Base-by-base conservation (phyloP, 768 basidiomycete genomes). In the Leccinum fibrillosum region DNA sequence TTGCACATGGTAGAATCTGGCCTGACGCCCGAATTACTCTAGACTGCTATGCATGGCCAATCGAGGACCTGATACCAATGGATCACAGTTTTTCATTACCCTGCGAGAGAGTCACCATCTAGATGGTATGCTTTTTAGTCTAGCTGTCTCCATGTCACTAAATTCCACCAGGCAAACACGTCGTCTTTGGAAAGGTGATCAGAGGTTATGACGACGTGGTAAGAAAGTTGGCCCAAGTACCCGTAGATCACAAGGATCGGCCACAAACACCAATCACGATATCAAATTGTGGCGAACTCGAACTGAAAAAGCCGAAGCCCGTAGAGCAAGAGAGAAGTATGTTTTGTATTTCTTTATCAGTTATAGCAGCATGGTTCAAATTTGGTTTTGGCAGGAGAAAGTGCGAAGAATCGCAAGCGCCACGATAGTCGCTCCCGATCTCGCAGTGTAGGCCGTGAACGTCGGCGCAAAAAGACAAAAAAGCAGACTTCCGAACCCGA, bases 21-120 rank as follows among this genome's bases (percentile, higher is more conserved):
- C 25, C 34, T 54, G 2, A 58, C 37, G 6, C 42, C 25, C 37
- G 15, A 17, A 23, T 42, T 45, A 17, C 25, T 48, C n/a, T 63
- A 86, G 85, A 12, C 74, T 95, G 26, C 76, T 96, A 11, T 92
- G 90, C 65, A 96, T 95, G 94, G 93, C 93, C 10, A 96, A 96
- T 71, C 82, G 82, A 62, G 90, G 90, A 3, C 85, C 88, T 1
- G 77, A 89, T 72, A 94, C 93, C 35, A 95, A 94, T 62, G 86
- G 87, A 37, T 90, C 88, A 1, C 93, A 95, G 62, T 95, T 89
- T 69, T 94, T 95, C 69, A 78, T 94, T 60, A 92, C 93, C 21
- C 79, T 95, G 11, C 78, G 82, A n/a, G 80, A 82, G 15, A 85
- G 89, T 59, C 83, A 86, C 4, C 90, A 92, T 69, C 71, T 92